Percentiles rank a stretch among this genome's conserved stretches.
phyloP scores from a whole-genome alignment of 352 stramenopile species.

The Phytopythium vexans region DNA sequence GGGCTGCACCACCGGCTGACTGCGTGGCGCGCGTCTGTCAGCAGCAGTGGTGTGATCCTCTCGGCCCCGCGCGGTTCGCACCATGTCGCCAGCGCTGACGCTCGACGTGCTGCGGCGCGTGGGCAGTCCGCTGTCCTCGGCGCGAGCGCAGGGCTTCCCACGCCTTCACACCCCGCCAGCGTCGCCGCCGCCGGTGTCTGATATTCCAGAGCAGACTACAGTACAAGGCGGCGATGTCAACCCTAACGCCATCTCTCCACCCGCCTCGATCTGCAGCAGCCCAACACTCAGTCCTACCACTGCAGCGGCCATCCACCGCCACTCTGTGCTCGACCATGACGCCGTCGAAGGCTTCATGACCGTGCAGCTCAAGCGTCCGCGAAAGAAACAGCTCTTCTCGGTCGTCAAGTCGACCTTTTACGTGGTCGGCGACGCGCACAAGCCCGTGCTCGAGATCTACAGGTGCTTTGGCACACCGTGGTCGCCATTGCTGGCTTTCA shows the following conservation, averaged over 20 bases:
- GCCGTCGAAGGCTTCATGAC: conserved; percentile 52
- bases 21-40: conserved; percentile 1
- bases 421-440: conserved; percentile 47
- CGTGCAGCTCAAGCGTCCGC: conserved; percentile 27
- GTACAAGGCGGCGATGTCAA: no score
- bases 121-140: conserved; percentile 1
- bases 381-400: conserved; percentile 64
- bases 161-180: neutral
- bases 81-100: conserved; percentile 2
- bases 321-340: conserved; percentile 37
- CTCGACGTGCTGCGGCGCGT: conserved; percentile 7
- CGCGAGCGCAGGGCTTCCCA: neutral
- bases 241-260: no score
- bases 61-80: neutral
- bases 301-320: conserved; percentile 1
- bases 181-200: neutral
- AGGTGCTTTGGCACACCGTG: conserved; percentile 15
- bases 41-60: no score
- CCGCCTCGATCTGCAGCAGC: no score
- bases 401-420: conserved; percentile 38
- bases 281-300: no score
- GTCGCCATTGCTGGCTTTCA: conserved; percentile 10
- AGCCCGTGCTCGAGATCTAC: conserved; percentile 62
- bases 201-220: no score
- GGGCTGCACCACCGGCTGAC: no score